phyloP scores from a whole-genome alignment of 208 protist genomes.

The Crithidia mellificae region DNA sequence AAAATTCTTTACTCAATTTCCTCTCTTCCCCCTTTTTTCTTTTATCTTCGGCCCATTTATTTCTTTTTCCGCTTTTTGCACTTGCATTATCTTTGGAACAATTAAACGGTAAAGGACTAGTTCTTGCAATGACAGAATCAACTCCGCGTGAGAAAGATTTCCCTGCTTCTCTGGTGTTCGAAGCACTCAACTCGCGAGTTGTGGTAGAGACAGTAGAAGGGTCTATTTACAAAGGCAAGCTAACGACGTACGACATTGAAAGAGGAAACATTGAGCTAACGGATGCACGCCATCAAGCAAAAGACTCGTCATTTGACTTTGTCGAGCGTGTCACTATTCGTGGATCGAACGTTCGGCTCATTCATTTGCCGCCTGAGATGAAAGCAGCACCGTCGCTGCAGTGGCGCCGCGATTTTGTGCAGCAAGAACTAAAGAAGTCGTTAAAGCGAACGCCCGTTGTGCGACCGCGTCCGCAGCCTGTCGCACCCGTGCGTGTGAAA shows the following conservation, averaged over 20 bases:
- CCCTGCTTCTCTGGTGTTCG: conserved; percentile 44
- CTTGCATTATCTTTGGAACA: too few relatives aligned
- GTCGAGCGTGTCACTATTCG: conserved; percentile 54
- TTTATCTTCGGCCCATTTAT: too few relatives aligned
- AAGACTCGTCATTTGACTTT: conserved; percentile 61
- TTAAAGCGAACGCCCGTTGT: conserved; percentile 15
- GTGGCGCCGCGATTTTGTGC: conserved; percentile 44
- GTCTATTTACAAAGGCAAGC: conserved; percentile 50
- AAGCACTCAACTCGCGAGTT: conserved; percentile 43
- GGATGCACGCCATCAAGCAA: conserved; percentile 52
- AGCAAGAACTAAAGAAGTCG: conserved; percentile 53
- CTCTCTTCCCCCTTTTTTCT: too few relatives aligned
- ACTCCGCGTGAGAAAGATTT: conserved; percentile 29
- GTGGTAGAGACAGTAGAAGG: conserved; percentile 65
- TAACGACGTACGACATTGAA: conserved; percentile 39
- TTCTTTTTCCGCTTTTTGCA: too few relatives aligned
- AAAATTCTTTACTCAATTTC: too few relatives aligned
- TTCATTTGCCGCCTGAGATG: conserved; percentile 66
- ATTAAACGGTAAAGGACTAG: too few relatives aligned
- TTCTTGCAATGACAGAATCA: conserved; percentile 4
- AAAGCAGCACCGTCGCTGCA: conserved; percentile 56
- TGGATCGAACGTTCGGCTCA: conserved; percentile 45
- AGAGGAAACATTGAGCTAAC: conserved; percentile 65
- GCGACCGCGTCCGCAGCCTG: conserved; percentile 6
- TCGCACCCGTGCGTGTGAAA: conserved; percentile 6